Evolutionary conservation across 371 early-diverging fungal genomes (phyloP).

Genomic region (Polyrhizophydium stewartii): DNA sequence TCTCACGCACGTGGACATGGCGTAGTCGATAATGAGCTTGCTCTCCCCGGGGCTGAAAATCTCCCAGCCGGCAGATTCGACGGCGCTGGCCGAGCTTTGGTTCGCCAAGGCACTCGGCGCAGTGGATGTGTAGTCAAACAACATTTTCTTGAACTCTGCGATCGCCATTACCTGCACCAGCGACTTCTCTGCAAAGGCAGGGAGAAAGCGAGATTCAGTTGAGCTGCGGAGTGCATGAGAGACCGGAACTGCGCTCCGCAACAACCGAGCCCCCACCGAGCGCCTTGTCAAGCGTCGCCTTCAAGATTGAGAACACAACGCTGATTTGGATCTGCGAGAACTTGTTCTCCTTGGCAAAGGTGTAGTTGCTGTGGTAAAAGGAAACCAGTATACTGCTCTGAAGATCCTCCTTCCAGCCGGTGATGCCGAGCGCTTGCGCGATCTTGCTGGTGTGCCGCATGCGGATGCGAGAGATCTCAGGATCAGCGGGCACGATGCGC

Average conservation of each 20-base stretch:
- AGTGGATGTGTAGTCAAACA: constrained; percentile 5
- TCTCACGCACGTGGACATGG: constrained; percentile 6
- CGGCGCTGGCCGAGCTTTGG: background rate
- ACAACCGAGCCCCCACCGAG: background rate
- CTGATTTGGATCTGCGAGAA: constrained; percentile 12
- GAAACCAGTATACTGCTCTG: constrained; percentile 3
- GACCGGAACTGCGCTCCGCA: no score
- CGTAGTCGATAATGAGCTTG: constrained; percentile 12
- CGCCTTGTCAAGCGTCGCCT: constrained; percentile 11
- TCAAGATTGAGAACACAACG: constrained; percentile 15
- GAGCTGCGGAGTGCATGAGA: no score
- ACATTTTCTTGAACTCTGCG: constrained; percentile 5
- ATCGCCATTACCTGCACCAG: background rate
- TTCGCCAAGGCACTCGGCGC: background rate
- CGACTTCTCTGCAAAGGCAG: constrained; percentile 1
- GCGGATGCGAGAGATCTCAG: background rate
- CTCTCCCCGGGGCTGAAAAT: constrained; percentile 8
- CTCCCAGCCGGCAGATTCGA: background rate
- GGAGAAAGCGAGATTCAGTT: no score
- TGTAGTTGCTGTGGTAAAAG: constrained; percentile 8
- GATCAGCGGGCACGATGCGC: background rate
- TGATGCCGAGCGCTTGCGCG: constrained; percentile 7
- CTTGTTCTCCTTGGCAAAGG: constrained; percentile 9
- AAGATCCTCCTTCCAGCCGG: constrained; percentile 11
- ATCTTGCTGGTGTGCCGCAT: constrained; percentile 8